Percentiles rank a stretch among this genome's conserved stretches.
phyloP scores from a whole-genome alignment of 2,329 filamentous ascomycete species.

The Aaosphaeria pasadenensis region DNA sequence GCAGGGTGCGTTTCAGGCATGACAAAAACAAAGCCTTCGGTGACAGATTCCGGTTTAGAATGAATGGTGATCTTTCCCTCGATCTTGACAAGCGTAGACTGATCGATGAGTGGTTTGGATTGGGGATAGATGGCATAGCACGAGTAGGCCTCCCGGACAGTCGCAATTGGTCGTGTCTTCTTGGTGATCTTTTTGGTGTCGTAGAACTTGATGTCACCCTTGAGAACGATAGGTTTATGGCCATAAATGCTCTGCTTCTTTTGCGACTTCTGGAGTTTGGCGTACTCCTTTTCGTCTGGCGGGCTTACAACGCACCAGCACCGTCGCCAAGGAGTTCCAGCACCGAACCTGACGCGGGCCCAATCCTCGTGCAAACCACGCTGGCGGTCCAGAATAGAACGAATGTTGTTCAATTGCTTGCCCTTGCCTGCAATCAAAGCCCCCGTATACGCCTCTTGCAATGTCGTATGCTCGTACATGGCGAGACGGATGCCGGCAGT shows the following conservation, averaged over 20 bases:
- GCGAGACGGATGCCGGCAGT: slow-evolving; percentile 88
- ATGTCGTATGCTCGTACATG: slow-evolving; percentile 88
- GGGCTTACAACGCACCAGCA: slow-evolving; percentile 96
- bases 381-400: slow-evolving; percentile 78
- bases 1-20: slow-evolving; percentile 96
- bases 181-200: slow-evolving; percentile 88
- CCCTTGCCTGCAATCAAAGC: slow-evolving; percentile 94
- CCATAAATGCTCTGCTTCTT: slow-evolving; percentile 85
- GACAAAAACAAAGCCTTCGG: slow-evolving; percentile 94
- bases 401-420: slow-evolving; percentile 84
- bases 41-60: slow-evolving; percentile 69
- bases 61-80: slow-evolving; percentile 90
- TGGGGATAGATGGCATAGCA: slow-evolving; percentile 96
- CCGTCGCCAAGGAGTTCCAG: slow-evolving; percentile 90
- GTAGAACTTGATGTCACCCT: slow-evolving; percentile 93
- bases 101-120: slow-evolving; percentile 87
- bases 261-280: slow-evolving; percentile 76
- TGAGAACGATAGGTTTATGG: slow-evolving; percentile 66
- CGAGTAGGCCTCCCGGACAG: slow-evolving; percentile 84
- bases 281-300: slow-evolving; percentile 88
- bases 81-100: slow-evolving; percentile 89
- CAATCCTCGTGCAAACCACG: slow-evolving; percentile 81
- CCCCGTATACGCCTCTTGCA: slow-evolving; percentile 96
- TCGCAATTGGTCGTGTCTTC: slow-evolving; percentile 85
- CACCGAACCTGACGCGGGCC: slow-evolving; percentile 92